Base-by-base conservation (phyloP, 1,139 yeast species). In the Kodamaea derodonti region DNA sequence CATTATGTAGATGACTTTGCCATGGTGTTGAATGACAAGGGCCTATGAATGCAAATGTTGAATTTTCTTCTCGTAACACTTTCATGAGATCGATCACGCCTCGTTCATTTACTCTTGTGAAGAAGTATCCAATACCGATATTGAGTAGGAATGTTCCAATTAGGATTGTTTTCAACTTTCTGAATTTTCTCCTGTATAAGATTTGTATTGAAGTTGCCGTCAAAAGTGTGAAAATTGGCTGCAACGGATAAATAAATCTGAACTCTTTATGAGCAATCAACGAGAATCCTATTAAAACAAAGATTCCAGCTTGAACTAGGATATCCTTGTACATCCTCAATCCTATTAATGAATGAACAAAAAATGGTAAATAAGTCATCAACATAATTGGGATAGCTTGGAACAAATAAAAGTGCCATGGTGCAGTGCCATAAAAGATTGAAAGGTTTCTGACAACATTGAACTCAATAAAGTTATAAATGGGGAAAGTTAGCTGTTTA, bases 1-100 rank as follows among this genome's bases (percentile, higher is more conserved):
- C 56, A 16, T 84, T 60, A 49, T 88, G 96, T 29, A 94, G 58
- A 49, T 84, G 80, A 24, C 95, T 77, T 51, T 87, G 96, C 83
- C 95, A 86, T 3, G 98, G 98, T 0, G 97, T 90, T 0, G 97
- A 90, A 56, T 94, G 98, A 50, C 98, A 94, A 0, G 99, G 98
- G 53, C 90, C 86, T 14, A 94, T 56, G 45, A 92, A 83, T 1
- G 95, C 95, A 28, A 88, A 63, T 3, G 84, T 71, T 0, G 57
- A 44, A 4, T 76, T 65, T 1, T 53, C 47, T 10, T 71, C 62
- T 33, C 79, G 68, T 16, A 92, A 50, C 35, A 68, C 69, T 10
- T 73, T 56, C 14, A 84, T 68, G 0, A 90, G 78, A 31, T 76
- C 80, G 10, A 90, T 74, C 13, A 79, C 95, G 1, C 98, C 99